Conservation (phyloP, 305 asterid genomes). For the Fraxinus sp. region DNA sequence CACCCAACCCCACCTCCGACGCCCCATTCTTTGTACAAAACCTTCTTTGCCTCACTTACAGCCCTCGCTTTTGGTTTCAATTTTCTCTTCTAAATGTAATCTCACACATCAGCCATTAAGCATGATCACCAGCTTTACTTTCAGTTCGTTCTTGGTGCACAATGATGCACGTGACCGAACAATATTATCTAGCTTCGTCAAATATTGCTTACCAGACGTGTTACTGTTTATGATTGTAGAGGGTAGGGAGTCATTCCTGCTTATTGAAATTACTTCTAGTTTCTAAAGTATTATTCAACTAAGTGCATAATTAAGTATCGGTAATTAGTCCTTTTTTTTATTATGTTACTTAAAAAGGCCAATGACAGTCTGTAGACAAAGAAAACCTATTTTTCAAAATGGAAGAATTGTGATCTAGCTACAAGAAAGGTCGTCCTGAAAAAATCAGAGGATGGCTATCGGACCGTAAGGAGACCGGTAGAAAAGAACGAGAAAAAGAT, state of each 20-base stretch:
- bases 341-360: not conserved
- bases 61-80: constrained; percentile 3
- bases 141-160: not conserved
- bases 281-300: not conserved
- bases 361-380: not conserved
- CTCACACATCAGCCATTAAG: not conserved
- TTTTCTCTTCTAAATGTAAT: not conserved
- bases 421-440: not conserved
- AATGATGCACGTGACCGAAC: not conserved
- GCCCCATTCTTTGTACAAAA: not conserved
- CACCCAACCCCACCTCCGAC: constrained; percentile 10
- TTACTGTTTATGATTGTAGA: not conserved
- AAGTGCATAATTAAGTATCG: not conserved
- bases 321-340: not conserved
- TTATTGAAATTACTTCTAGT: not conserved
- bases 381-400: not conserved
- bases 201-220: not conserved
- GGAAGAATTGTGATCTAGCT: not conserved
- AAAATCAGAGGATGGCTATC: not conserved
- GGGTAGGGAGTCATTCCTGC: not conserved
- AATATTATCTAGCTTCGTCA: not conserved
- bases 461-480: not conserved
- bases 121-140: not conserved
- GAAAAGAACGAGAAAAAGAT: not conserved
- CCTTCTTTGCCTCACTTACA: not conserved